Evolutionary conservation across 768 basidiomycete genomes (phyloP).

Genomic region (Leccinellum albellum): DNA sequence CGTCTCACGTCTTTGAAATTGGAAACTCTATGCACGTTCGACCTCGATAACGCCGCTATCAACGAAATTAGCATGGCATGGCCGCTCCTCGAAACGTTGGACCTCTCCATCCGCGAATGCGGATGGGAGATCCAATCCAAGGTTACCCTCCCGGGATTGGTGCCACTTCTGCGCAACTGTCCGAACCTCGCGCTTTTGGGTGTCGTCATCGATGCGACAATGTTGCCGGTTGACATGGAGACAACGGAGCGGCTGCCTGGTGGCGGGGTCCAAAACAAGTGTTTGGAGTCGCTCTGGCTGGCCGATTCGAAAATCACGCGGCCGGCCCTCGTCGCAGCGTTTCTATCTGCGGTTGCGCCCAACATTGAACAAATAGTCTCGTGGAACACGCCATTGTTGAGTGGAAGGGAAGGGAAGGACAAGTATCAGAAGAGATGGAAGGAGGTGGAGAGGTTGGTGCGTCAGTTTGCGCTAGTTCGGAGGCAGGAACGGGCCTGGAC

Average conservation of each 20-base stretch:
- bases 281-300: constrained; percentile 28
- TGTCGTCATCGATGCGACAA: constrained; percentile 27
- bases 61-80: constrained; percentile 25
- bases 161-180: constrained; percentile 21
- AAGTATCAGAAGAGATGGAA: constrained; percentile 26
- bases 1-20: constrained; percentile 22
- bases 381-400: constrained; percentile 30
- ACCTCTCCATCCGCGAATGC: constrained; percentile 27
- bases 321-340: constrained; percentile 24
- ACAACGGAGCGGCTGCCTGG: constrained; percentile 10
- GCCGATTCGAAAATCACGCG: constrained; percentile 28
- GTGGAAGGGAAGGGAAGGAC: constrained; percentile 20
- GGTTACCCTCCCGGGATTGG: constrained; percentile 23
- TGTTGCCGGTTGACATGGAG: constrained; percentile 6
- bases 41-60: constrained; percentile 23
- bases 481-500: constrained; percentile 22
- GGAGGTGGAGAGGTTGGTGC: constrained; percentile 20
- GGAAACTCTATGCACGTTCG: constrained; percentile 28
- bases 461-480: constrained; percentile 18
- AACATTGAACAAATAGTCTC: constrained; percentile 28
- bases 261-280: constrained; percentile 20
- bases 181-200: constrained; percentile 26
- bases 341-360: constrained; percentile 28
- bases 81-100: constrained; percentile 27
- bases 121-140: constrained; percentile 30